These are phyloP conservation scores for Sporothrix inflata DNA, from an alignment of 2,329 filamentous ascomycete species.

Conservation along the genomic window DNA sequence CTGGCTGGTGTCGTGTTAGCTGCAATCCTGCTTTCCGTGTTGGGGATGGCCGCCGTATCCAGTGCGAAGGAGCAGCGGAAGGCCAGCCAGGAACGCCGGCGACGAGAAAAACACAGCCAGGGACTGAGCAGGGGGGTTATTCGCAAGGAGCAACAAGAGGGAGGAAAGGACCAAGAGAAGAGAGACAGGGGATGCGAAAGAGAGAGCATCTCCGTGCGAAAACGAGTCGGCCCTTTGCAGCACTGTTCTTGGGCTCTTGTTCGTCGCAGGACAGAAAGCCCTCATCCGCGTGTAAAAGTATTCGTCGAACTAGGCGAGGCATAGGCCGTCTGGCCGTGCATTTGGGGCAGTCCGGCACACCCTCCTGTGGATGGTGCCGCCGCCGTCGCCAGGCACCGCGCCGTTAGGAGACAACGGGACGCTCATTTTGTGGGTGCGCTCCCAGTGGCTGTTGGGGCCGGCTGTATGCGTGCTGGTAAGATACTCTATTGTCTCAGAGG, in stretches of 20 bases:
- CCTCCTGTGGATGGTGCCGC: slow-evolving; percentile 19
- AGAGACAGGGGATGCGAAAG: background rate
- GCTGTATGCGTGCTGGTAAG: slow-evolving; percentile 8
- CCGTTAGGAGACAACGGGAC: slow-evolving; percentile 26
- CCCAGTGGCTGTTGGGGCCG: background rate
- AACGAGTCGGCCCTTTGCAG: slow-evolving; percentile 2
- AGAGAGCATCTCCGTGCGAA: background rate
- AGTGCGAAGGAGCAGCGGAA: slow-evolving; percentile 21
- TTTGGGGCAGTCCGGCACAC: slow-evolving; percentile 12
- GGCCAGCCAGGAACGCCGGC: slow-evolving; percentile 21
- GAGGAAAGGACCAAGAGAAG: background rate
- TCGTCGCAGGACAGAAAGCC: background rate
- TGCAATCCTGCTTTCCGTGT: slow-evolving; percentile 23
- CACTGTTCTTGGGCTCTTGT: background rate
- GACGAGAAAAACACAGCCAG: background rate
- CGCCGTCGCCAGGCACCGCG: slow-evolving; percentile 25
- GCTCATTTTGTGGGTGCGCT: slow-evolving; percentile 12
- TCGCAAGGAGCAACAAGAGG: background rate
- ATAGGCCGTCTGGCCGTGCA: background rate
- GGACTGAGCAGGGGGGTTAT: background rate
- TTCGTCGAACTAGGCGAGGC: background rate
- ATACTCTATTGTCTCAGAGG: background rate
- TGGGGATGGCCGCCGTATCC: slow-evolving; percentile 19
- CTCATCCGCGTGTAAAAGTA: too few species aligned
- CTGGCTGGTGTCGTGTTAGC: slow-evolving; percentile 25